Base-by-base conservation (phyloP, 805 yeast species). In the Nakazawaea ishiwadae region DNA sequence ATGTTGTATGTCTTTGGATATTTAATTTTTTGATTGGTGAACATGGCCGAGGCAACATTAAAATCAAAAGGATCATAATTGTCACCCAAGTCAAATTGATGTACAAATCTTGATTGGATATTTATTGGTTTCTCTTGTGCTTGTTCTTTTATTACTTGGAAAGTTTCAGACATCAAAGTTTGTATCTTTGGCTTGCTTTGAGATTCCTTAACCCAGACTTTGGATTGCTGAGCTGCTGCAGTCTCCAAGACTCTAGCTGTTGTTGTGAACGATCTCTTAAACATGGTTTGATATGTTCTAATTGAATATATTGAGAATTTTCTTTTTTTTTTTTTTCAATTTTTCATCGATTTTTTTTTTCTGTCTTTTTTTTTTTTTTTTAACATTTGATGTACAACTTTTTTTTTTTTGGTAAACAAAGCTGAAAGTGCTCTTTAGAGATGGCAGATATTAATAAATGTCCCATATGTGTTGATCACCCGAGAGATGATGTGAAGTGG, bases 1-100 rank as follows among this genome's bases (percentile, higher is more conserved):
- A 37, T 27, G 26, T 50, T 48, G 40, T 40, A 49, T 4, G 32
- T 21, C 27, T 34, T 48, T 50, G 50, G 21, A 27, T 53, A 53
- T 44, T 57, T 44, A 29, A 48, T 40, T 18, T 46, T 39, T 48
- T 67, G 71, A 48, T 58, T 66, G 35, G 76, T 80, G 50, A 77
- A 72, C 46, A 71, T 66, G 29, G 76, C 52, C 50, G 73, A 76
- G 35, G 81, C 76, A 53, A 77, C 60, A 23, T 85, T 75, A 51
- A 87, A 86, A 59, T 86, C 95, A 61, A 81, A 82, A 39, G 96
- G 93, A 51, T 84, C 91, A 56, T 88, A 88, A 0, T 77, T 73
- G 4, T 73, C 63, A 36, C 76, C 77, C 4, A 63, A 62, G 12
- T 58, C 64, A 55, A 82, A 79, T 42, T 60, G 69, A 53, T 66